These are phyloP conservation scores for Teratosphaeria gauchensis DNA, from an alignment of 2,329 filamentous ascomycete genomes.

Conservation along the genomic window DNA sequence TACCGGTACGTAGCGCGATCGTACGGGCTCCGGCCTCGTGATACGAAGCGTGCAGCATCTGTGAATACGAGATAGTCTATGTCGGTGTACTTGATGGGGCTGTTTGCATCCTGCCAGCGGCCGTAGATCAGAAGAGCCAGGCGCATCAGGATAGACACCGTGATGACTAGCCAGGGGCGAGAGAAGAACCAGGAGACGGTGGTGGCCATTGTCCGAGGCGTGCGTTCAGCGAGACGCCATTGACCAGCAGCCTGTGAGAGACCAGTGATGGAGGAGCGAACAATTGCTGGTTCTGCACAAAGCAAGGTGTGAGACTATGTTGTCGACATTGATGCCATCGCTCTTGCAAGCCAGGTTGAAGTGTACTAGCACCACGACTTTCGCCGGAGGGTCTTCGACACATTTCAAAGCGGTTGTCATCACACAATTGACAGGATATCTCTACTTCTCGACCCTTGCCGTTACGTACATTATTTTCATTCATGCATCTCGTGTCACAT, in stretches of 20 bases:
- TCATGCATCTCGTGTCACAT: background rate
- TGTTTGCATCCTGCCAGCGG: slow-evolving; percentile 83
- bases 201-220: background rate
- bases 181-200: slow-evolving; percentile 1
- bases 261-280: background rate
- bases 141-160: slow-evolving; percentile 53
- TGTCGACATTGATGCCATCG: background rate
- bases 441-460: background rate
- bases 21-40: slow-evolving; percentile 66
- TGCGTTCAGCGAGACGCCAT: background rate
- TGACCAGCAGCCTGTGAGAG: background rate
- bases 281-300: background rate
- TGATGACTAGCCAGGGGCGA: slow-evolving; percentile 27
- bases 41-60: slow-evolving; percentile 73
- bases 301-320: background rate
- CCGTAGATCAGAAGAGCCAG: slow-evolving; percentile 72
- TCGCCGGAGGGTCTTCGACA: background rate
- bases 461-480: background rate
- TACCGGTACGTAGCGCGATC: slow-evolving; percentile 90
- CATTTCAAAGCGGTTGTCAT: too few relatives aligned
- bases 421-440: too few relatives aligned
- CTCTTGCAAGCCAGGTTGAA: background rate
- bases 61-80: slow-evolving; percentile 99
- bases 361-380: background rate
- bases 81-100: slow-evolving; percentile 93